Evolutionary conservation across 352 stramenopile genomes (phyloP).

Genomic region (Phytophthora niederhauseri): DNA sequence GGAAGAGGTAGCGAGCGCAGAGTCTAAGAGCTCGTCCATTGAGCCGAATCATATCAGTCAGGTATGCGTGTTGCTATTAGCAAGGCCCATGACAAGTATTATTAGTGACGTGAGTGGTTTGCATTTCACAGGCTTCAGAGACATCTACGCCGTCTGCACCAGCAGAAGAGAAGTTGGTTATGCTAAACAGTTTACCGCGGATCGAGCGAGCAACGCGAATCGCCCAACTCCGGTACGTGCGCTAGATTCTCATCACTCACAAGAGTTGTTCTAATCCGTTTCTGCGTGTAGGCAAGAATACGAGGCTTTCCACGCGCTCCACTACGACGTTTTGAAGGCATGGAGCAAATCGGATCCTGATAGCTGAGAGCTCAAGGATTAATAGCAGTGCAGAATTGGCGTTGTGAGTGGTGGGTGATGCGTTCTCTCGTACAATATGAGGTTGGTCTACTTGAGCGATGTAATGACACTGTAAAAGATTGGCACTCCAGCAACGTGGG

Average conservation of each 20-base stretch:
- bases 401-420: background rate
- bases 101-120: slow-evolving; percentile 13
- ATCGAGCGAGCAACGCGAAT: slow-evolving; percentile 40
- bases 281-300: slow-evolving; percentile 46
- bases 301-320: slow-evolving; percentile 48
- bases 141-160: background rate
- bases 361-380: slow-evolving; percentile 6
- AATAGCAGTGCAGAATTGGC: background rate
- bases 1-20: slow-evolving; percentile 6
- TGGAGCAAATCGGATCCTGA: slow-evolving; percentile 48
- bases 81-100: background rate
- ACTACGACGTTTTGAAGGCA: slow-evolving; percentile 51
- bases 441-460: slow-evolving; percentile 3
- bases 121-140: slow-evolving; percentile 10
- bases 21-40: background rate
- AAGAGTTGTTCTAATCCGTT: slow-evolving; percentile 1
- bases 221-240: slow-evolving; percentile 37
- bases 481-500: background rate
- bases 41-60: slow-evolving; percentile 17
- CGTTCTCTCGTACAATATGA: slow-evolving; percentile 7
- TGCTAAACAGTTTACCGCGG: slow-evolving; percentile 29
- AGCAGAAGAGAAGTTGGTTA: slow-evolving; percentile 13
- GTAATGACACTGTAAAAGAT: background rate
- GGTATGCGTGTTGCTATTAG: slow-evolving; percentile 16
- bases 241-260: background rate